These are phyloP conservation scores for Meyerozyma athensensis DNA, from an alignment of 1,139 yeast species.

Conservation along the genomic window DNA sequence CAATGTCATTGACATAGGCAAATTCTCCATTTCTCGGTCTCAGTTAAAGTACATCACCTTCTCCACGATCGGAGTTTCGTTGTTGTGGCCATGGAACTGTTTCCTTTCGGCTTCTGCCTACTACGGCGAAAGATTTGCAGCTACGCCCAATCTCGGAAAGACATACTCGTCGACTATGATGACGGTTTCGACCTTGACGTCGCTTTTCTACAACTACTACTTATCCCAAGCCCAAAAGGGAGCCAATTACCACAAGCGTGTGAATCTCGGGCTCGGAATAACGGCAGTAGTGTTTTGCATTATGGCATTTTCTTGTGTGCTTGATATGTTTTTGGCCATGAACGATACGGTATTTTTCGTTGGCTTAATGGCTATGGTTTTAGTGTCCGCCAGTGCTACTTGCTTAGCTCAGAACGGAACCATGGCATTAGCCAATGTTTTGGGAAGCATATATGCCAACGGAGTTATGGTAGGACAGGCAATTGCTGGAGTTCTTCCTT, in stretches of 20 bases:
- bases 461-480: constrained; percentile 96
- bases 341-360: constrained; percentile 37
- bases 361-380: constrained; percentile 53
- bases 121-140: constrained; percentile 61
- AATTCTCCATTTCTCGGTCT: constrained; percentile 22
- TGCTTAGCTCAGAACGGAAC: constrained; percentile 84
- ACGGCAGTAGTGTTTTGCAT: constrained; percentile 54
- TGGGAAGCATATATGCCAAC: constrained; percentile 76
- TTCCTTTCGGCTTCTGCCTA: constrained; percentile 82
- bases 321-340: constrained; percentile 34
- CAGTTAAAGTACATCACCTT: constrained; percentile 58
- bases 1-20: constrained; percentile 19
- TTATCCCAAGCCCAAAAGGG: constrained; percentile 65
- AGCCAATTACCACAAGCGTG: constrained; percentile 59
- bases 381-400: constrained; percentile 59
- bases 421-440: constrained; percentile 78
- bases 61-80: constrained; percentile 65
- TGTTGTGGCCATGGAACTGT: constrained; percentile 97
- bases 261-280: constrained; percentile 53
- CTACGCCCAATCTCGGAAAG: constrained; percentile 48
- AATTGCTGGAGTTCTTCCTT: constrained; percentile 85
- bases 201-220: constrained; percentile 55
- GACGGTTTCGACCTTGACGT: constrained; percentile 76
- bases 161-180: constrained; percentile 81
- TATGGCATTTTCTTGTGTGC: constrained; percentile 46